Conservation (phyloP, 768 basidiomycete species). For the Phlebiopsis flavidoalba region DNA sequence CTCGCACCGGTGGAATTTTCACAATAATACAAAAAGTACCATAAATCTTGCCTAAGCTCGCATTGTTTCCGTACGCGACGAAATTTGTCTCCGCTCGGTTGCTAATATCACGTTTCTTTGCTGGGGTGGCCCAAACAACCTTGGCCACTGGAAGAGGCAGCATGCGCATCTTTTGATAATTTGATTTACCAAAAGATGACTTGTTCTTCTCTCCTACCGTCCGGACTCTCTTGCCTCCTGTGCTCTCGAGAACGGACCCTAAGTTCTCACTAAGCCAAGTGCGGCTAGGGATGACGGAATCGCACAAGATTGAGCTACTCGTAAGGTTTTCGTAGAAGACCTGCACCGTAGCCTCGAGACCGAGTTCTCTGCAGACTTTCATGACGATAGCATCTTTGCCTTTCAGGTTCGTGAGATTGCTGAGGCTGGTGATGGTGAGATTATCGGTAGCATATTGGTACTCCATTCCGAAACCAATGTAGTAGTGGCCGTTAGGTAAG, state of each 20-base stretch:
- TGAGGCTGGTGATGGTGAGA: not conserved
- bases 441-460: constrained; percentile 28
- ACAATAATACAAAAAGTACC: too few relatives aligned
- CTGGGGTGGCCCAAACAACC: too few relatives aligned
- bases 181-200: not conserved
- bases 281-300: not conserved
- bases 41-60: too few relatives aligned
- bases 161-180: not conserved
- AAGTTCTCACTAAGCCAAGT: not conserved
- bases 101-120: too few relatives aligned
- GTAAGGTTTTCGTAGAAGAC: not conserved
- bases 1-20: not conserved
- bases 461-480: constrained; percentile 31
- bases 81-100: too few relatives aligned
- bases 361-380: not conserved
- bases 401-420: not conserved
- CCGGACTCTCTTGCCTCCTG: not conserved
- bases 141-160: not conserved
- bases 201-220: too few relatives aligned
- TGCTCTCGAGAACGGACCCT: not conserved
- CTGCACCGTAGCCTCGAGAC: not conserved
- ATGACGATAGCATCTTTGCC: constrained; percentile 6
- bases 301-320: not conserved
- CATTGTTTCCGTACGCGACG: too few relatives aligned
- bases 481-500: constrained; percentile 29